Conservation (phyloP, 2,329 filamentous ascomycete genomes). For the Scedosporium minutisporum region DNA sequence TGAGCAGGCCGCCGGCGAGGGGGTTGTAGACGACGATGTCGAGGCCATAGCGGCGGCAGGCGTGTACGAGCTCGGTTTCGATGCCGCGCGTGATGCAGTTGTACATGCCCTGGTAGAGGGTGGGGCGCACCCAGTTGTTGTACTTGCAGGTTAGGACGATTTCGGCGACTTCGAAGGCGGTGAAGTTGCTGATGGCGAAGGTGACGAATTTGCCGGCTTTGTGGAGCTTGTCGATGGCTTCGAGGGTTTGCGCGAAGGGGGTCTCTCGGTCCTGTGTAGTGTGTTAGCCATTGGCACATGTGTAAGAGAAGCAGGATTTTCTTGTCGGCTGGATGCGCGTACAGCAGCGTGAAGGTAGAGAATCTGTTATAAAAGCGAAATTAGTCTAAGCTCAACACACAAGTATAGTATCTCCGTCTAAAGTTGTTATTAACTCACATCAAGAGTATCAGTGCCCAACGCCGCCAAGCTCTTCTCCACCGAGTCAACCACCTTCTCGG, state of each 20-base stretch:
- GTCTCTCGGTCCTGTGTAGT: conserved; percentile 43
- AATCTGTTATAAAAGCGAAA: conserved; percentile 30
- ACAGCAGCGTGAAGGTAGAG: conserved; percentile 65
- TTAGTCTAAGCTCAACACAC: background rate
- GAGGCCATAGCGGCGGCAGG: conserved; percentile 65
- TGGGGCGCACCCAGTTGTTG: conserved; percentile 72
- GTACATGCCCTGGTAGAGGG: conserved; percentile 83
- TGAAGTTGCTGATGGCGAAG: conserved; percentile 75
- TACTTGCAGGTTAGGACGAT: conserved; percentile 70
- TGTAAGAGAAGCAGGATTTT: background rate
- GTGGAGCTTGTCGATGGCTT: conserved; percentile 70
- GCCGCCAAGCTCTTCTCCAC: conserved; percentile 62
- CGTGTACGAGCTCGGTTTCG: conserved; percentile 64
- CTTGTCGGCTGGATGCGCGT: conserved; percentile 7
- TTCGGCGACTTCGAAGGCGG: conserved; percentile 81
- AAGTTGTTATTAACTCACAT: conserved; percentile 33
- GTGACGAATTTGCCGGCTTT: conserved; percentile 77
- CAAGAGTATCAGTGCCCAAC: conserved; percentile 62
- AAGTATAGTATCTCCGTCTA: background rate
- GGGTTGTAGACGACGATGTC: conserved; percentile 79
- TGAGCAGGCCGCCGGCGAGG: conserved; percentile 69
- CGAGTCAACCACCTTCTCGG: conserved; percentile 52
- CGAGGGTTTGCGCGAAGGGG: conserved; percentile 71
- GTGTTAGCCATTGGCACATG: background rate
- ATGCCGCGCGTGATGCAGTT: conserved; percentile 69